These are phyloP conservation scores for Saussurea involucrata DNA, from an alignment of 129 eudicot genomes.

Conservation along the genomic window DNA sequence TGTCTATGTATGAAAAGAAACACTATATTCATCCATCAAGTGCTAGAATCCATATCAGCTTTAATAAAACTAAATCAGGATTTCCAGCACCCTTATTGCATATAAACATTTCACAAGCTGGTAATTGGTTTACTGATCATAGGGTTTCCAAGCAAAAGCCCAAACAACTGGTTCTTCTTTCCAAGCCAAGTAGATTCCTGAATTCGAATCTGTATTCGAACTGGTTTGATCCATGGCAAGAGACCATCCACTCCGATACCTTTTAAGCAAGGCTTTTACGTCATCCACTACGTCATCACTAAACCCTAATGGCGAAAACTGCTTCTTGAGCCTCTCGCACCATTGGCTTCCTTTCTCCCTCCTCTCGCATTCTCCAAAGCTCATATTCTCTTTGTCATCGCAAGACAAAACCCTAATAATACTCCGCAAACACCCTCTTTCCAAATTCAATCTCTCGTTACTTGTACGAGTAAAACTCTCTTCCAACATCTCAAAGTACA, in stretches of 20 bases:
- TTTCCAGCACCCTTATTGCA: background rate
- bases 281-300: conserved; percentile 78
- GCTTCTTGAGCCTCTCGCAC: conserved; percentile 58
- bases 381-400: conserved; percentile 36
- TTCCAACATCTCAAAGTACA: conserved; percentile 83
- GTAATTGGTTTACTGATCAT: background rate
- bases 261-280: conserved; percentile 68
- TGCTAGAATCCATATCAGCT: background rate
- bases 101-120: background rate
- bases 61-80: background rate
- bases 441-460: conserved; percentile 67
- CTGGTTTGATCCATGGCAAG: conserved; percentile 29
- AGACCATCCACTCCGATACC: conserved; percentile 77
- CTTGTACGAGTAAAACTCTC: conserved; percentile 69
- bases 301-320: conserved; percentile 33
- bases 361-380: conserved; percentile 53
- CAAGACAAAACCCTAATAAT: conserved; percentile 69
- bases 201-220: conserved; percentile 8
- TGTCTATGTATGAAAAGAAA: conserved; percentile 9
- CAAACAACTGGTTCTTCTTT: conserved; percentile 76
- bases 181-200: conserved; percentile 76
- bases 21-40: conserved; percentile 24
- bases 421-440: conserved; percentile 59
- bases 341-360: conserved; percentile 73
- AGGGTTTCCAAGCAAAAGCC: conserved; percentile 90